phyloP scores from a whole-genome alignment of 345 rosid genomes.

The Lumnitzera racemosa region DNA sequence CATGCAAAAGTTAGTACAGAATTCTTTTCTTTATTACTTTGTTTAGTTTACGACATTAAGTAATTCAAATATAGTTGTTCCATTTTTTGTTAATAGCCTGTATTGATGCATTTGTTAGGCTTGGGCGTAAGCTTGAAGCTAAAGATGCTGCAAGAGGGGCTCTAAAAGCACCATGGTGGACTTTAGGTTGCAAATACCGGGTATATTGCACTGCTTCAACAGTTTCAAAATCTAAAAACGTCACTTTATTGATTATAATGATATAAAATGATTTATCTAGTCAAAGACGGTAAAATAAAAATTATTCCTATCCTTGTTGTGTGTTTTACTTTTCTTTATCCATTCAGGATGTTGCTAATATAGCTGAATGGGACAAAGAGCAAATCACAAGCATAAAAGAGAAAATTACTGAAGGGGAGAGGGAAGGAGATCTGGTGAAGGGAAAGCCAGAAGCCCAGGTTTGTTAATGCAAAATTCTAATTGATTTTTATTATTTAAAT shows the following conservation, averaged over 20 bases:
- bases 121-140: conserved; percentile 65
- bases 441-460: conserved; percentile 84
- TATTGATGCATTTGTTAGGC: conserved; percentile 31
- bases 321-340: not conserved
- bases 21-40: too few relatives aligned
- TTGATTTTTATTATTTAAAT: too few relatives aligned
- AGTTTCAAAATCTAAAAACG: too few relatives aligned
- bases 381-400: conserved; percentile 75
- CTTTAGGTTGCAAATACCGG: conserved; percentile 68
- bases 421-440: conserved; percentile 64
- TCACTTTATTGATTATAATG: too few relatives aligned
- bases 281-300: not conserved
- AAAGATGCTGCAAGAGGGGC: conserved; percentile 88
- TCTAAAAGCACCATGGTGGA: conserved; percentile 91
- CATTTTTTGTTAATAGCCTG: too few relatives aligned
- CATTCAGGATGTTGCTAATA: conserved; percentile 56
- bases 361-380: conserved; percentile 90
- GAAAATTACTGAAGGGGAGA: conserved; percentile 73
- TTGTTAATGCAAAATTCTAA: not conserved
- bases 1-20: conserved; percentile 46
- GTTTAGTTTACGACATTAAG: too few relatives aligned
- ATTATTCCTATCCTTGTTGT: not conserved
- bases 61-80: too few relatives aligned
- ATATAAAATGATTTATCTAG: not conserved
- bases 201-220: conserved; percentile 17